These are phyloP conservation scores for Dioszegia crocea DNA, from an alignment of 768 basidiomycete species.

Conservation along the genomic window DNA sequence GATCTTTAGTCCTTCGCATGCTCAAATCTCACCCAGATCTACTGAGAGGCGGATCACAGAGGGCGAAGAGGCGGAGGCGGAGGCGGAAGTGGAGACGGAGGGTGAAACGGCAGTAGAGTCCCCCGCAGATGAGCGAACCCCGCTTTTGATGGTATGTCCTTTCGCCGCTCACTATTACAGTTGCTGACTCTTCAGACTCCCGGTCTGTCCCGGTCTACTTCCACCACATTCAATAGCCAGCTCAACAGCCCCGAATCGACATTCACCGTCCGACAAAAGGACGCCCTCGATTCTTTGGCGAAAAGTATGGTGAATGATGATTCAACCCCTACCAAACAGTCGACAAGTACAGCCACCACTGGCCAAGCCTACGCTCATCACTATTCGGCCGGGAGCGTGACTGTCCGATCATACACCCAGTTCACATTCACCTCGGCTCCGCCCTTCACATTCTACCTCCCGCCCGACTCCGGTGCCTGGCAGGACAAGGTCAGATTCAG, in stretches of 20 bases:
- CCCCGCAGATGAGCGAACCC: slow-evolving; percentile 10
- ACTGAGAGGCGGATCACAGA: background rate
- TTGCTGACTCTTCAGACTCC: slow-evolving; percentile 6
- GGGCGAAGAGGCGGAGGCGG: background rate
- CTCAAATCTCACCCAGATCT: background rate
- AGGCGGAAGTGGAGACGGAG: background rate
- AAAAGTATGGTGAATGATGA: background rate
- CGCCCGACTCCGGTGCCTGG: background rate
- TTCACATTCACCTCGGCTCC: slow-evolving; percentile 3
- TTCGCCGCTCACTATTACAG: background rate
- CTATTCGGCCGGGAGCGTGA: background rate
- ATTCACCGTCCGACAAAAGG: background rate
- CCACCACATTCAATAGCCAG: background rate
- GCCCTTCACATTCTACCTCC: slow-evolving; percentile 12
- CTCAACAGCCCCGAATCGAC: slow-evolving; percentile 4
- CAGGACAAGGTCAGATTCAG: slow-evolving; percentile 5
- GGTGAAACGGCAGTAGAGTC: background rate
- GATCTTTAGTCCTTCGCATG: background rate
- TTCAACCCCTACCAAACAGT: background rate
- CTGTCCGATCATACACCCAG: slow-evolving; percentile 5
- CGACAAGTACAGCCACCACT: background rate
- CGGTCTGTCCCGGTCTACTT: background rate
- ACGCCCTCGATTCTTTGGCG: background rate
- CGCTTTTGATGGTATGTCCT: slow-evolving; percentile 9
- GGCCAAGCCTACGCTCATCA: background rate